Conservation (phyloP, 306 rosid species). For the Dalbergia cultrata region DNA sequence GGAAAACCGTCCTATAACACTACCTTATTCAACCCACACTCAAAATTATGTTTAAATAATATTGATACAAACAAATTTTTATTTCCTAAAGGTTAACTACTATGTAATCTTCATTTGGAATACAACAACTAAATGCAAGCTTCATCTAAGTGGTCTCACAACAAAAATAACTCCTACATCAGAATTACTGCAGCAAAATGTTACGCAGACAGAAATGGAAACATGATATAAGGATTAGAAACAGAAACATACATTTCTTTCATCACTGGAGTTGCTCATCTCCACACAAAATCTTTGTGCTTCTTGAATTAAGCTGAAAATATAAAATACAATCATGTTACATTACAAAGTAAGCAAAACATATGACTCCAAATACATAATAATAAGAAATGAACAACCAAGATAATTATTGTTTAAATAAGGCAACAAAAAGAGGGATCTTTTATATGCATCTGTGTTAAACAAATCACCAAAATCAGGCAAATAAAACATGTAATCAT, state of each 20-base stretch:
- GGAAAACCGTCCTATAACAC: constrained; percentile 7
- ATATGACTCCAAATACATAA: constrained; percentile 40
- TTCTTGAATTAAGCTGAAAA: constrained; percentile 87
- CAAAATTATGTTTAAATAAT: constrained; percentile 11
- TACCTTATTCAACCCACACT: not conserved
- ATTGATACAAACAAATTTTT: not conserved
- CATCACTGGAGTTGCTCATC: constrained; percentile 63
- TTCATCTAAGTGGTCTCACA: constrained; percentile 24
- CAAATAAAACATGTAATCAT: constrained; percentile 27
- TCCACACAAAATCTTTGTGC: constrained; percentile 72
- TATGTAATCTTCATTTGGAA: constrained; percentile 30
- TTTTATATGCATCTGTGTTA: constrained; percentile 24
- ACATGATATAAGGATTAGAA: constrained; percentile 33
- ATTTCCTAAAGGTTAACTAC: not conserved
- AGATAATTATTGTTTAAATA: not conserved
- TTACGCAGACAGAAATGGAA: constrained; percentile 31
- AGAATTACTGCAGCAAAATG: constrained; percentile 38
- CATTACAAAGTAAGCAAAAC: constrained; percentile 43
- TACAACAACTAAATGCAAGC: constrained; percentile 38
- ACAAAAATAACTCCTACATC: constrained; percentile 28
- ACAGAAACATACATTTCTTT: constrained; percentile 76
- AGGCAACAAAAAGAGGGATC: constrained; percentile 5
- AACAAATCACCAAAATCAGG: constrained; percentile 13
- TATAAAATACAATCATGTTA: constrained; percentile 33
- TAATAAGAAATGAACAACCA: constrained; percentile 24